Evolutionary conservation across 2,329 filamentous ascomycete species (phyloP).

Genomic region (Thelonectria blattea): DNA sequence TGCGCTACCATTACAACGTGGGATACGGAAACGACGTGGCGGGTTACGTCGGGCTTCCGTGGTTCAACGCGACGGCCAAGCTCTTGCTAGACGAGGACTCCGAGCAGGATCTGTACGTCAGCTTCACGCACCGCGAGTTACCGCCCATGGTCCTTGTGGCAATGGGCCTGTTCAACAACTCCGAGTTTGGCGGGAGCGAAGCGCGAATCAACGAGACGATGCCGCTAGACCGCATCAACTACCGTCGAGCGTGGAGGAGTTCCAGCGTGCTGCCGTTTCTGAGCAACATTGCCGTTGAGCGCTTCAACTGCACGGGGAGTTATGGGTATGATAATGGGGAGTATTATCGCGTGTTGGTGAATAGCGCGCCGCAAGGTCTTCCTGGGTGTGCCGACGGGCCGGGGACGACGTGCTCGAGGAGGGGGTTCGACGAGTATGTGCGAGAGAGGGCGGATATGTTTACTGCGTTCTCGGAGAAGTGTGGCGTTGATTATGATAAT

Average conservation of each 20-base stretch:
- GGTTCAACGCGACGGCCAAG: constrained; percentile 66
- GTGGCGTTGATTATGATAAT: constrained; percentile 33
- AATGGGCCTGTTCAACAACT: constrained; percentile 74
- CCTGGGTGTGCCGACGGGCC: constrained; percentile 29
- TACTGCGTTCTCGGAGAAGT: constrained; percentile 31
- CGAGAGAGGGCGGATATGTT: constrained; percentile 27
- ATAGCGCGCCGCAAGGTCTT: constrained; percentile 32
- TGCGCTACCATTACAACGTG: constrained; percentile 69
- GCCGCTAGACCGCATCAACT: constrained; percentile 67
- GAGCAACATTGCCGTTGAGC: constrained; percentile 70
- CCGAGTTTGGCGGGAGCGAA: constrained; percentile 55
- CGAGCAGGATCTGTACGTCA: constrained; percentile 67
- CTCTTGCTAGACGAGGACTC: constrained; percentile 50
- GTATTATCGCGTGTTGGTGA: constrained; percentile 34
- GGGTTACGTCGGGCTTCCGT: constrained; percentile 67
- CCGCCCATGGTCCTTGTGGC: constrained; percentile 71
- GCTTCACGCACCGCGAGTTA: constrained; percentile 73
- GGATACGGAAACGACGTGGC: constrained; percentile 67
- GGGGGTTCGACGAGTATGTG: constrained; percentile 29
- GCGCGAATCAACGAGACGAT: constrained; percentile 66
- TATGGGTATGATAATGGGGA: constrained; percentile 51
- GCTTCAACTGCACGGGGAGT: constrained; percentile 63
- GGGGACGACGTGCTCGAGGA: constrained; percentile 29
- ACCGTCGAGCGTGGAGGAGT: constrained; percentile 67
- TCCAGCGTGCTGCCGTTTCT: constrained; percentile 69